Conservation (phyloP, 768 basidiomycete genomes). For the Paxillus rubicundulus region DNA sequence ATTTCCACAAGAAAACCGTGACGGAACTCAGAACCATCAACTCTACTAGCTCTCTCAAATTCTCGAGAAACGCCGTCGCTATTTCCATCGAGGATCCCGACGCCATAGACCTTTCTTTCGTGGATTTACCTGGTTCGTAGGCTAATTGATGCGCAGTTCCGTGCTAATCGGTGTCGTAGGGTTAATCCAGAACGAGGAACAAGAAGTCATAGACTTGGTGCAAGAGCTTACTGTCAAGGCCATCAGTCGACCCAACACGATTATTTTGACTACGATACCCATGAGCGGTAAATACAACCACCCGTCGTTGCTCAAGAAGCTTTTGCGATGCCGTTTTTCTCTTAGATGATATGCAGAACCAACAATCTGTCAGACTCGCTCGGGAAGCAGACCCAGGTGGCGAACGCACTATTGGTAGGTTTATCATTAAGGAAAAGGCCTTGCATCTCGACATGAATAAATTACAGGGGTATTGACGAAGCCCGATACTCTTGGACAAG, state of each 20-base stretch:
- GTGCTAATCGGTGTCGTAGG: slow-evolving; percentile 33
- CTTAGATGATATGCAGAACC: slow-evolving; percentile 67
- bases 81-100: slow-evolving; percentile 44
- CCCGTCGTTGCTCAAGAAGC: background rate
- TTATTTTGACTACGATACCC: slow-evolving; percentile 66
- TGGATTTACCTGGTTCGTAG: slow-evolving; percentile 51
- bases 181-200: slow-evolving; percentile 55
- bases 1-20: slow-evolving; percentile 21
- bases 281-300: slow-evolving; percentile 48
- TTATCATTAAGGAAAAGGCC: background rate
- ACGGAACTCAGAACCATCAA: slow-evolving; percentile 27
- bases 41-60: slow-evolving; percentile 29
- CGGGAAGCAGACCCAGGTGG: slow-evolving; percentile 51
- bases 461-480: slow-evolving; percentile 65
- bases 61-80: slow-evolving; percentile 52
- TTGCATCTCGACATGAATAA: background rate
- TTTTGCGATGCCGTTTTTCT: background rate
- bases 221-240: slow-evolving; percentile 46
- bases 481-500: slow-evolving; percentile 51
- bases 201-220: slow-evolving; percentile 44
- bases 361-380: slow-evolving; percentile 55
- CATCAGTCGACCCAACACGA: slow-evolving; percentile 46
- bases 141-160: background rate
- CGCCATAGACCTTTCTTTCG: slow-evolving; percentile 48
- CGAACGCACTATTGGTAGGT: slow-evolving; percentile 59